Conservation (phyloP, 2,329 filamentous ascomycete species). For the Ophiostoma ips region DNA sequence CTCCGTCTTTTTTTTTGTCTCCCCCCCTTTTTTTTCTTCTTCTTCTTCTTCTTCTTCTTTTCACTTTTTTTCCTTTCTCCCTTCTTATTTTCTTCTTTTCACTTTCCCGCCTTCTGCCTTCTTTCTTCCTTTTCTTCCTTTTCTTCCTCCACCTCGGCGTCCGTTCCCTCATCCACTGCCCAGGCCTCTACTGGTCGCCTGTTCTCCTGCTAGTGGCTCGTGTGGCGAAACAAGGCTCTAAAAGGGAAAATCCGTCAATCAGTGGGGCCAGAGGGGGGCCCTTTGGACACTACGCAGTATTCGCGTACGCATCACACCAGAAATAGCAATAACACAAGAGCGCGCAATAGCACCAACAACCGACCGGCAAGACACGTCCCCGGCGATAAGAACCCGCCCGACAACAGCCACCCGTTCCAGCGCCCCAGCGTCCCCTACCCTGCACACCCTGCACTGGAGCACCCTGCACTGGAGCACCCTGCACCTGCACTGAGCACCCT, state of each 20-base stretch:
- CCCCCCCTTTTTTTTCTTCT: neutral
- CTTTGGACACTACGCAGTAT: too few relatives aligned
- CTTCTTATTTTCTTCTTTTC: neutral
- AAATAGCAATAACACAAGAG: too few relatives aligned
- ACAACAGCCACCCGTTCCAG: neutral
- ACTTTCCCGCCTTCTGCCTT: neutral
- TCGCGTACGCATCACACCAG: too few relatives aligned
- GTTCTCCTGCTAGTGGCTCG: neutral
- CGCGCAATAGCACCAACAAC: neutral
- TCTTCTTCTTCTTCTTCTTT: neutral
- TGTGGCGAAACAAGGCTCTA: neutral
- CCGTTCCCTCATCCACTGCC: neutral
- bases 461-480: too few relatives aligned
- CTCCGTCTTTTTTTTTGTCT: neutral
- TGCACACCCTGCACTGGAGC: too few relatives aligned
- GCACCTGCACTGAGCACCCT: too few relatives aligned
- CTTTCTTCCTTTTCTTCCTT: slow-evolving; percentile 17
- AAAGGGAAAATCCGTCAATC: neutral
- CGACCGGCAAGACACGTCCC: neutral
- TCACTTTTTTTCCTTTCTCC: neutral
- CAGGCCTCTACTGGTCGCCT: neutral
- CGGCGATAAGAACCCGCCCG: neutral
- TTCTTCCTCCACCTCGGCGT: neutral
- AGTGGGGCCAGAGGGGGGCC: neutral
- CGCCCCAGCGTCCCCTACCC: neutral